Base-by-base conservation (phyloP, 768 basidiomycete genomes). In the Panus rudis region DNA sequence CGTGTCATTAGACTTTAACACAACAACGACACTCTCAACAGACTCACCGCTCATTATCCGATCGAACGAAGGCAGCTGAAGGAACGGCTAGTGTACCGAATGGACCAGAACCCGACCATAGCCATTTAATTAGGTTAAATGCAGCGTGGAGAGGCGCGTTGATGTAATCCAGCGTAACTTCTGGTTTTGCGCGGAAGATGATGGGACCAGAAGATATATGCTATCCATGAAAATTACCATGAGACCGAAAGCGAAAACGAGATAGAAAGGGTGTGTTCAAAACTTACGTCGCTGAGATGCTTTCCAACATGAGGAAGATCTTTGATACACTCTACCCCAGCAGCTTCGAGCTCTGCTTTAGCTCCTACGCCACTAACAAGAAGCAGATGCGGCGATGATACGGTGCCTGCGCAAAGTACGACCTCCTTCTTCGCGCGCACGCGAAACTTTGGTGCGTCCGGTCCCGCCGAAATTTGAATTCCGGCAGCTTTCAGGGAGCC, bases 281-380 rank as follows among this genome's bases (percentile, higher is more conserved):
- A 23, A 32, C 43, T 27, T 44, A 44, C 43, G 41, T 63, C 63
- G 5, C 43, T 31, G 19, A 64, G 45, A 45, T 63, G 48, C 43
- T 54, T 46, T 12, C 63, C 63, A 14, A 63, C 60, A 7, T 48
- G 53, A 4, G 59, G 56, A 21, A 54, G 43, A 39, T 60, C 40
- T 10, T 53, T 37, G 16, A 60, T 21, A n/a, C 50, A 20, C 10
- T 25, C 14, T 30, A 64, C 53, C 4, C 50, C 53, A 24, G 56
- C 39, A 10, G 41, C 16, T 8, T 35, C 14, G 39, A 64, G 55
- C 8, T 47, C 24, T 5, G 33, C 19, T 4, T 39, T 16, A n/a
- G 53, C 45, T 1, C 63, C 63, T 34, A 64, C 52, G 13, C 63
- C 63, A 6, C 58, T 60, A 25, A 60, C 52, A 37, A 57, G 34